Evolutionary conservation across 192 early-diverging fungal species (phyloP).

Genomic region (Neocallimastix lanati): DNA sequence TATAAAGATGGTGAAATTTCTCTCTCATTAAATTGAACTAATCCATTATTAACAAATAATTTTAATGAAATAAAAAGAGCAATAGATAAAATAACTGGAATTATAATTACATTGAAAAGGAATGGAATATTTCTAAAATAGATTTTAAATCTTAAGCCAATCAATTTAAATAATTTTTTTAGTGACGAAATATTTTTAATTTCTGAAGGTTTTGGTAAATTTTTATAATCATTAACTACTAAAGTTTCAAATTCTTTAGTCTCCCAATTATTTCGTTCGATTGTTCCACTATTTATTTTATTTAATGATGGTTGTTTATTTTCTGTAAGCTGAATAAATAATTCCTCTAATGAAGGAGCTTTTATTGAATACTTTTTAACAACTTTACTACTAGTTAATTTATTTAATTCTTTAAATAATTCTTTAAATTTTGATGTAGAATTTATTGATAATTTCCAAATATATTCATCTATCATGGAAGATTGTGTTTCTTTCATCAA

Average conservation of each 20-base stretch:
- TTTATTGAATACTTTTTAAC: neutral
- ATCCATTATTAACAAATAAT: no score
- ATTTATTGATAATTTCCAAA: neutral
- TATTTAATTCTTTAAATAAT: neutral
- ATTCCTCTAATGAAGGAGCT: neutral
- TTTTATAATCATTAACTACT: neutral
- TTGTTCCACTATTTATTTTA: no score
- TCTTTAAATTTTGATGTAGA: neutral
- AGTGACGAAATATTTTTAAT: neutral
- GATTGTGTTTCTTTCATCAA: no score
- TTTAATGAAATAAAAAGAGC: neutral
- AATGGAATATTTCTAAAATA: neutral
- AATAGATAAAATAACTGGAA: neutral
- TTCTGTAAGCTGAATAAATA: neutral
- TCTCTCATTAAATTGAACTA: no score
- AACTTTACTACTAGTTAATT: neutral
- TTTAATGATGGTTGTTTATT: neutral
- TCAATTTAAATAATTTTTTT: neutral
- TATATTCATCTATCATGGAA: no score
- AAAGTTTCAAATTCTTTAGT: neutral
- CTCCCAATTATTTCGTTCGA: no score
- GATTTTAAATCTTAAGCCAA: neutral
- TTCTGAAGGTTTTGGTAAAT: neutral
- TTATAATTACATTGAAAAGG: neutral
- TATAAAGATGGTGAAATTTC: neutral